phyloP scores from a whole-genome alignment of 1,284 basidiomycete species.

The Cutaneotrichosporon dermatis region DNA sequence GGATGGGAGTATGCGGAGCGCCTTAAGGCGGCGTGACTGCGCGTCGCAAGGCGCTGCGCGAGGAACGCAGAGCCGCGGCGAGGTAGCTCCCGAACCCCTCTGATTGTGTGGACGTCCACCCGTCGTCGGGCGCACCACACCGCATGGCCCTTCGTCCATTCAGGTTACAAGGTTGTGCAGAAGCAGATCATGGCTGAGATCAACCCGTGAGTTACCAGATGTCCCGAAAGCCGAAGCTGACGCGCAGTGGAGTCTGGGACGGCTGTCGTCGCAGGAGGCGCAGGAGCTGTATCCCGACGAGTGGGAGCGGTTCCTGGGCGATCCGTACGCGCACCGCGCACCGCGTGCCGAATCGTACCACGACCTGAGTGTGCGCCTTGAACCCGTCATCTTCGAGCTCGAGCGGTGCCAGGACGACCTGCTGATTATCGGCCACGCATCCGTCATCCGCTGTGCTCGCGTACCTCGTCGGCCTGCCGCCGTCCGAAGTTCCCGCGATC shows the following conservation, averaged over 20 bases:
- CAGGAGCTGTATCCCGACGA: conserved; percentile 87
- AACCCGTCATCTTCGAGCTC: conserved; percentile 76
- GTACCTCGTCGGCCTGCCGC: conserved; percentile 89
- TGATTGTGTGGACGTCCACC: conserved; percentile 94
- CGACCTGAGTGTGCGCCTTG: conserved; percentile 71
- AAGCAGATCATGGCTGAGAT: conserved; percentile 96
- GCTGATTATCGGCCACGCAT: conserved; percentile 77
- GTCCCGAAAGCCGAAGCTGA: background rate
- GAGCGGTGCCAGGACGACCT: conserved; percentile 74
- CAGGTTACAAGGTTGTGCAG: conserved; percentile 75
- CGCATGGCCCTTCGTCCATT: conserved; percentile 83
- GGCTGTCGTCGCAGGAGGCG: conserved; percentile 87
- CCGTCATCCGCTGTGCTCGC: conserved; percentile 92
- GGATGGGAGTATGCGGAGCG: conserved; percentile 92
- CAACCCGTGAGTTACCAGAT: conserved; percentile 60
- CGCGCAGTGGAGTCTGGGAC: conserved; percentile 72
- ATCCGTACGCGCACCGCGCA: conserved; percentile 89
- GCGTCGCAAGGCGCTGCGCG: conserved; percentile 55
- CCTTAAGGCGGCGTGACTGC: conserved; percentile 80
- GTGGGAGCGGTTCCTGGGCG: conserved; percentile 84
- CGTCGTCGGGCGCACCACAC: conserved; percentile 89
- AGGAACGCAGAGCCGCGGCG: conserved; percentile 60
- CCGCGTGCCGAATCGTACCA: conserved; percentile 93
- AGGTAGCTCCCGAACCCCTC: conserved; percentile 56
- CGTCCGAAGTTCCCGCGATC: conserved; percentile 92